Conservation (phyloP, 306 rosid genomes). For the Mimosa pudica region DNA sequence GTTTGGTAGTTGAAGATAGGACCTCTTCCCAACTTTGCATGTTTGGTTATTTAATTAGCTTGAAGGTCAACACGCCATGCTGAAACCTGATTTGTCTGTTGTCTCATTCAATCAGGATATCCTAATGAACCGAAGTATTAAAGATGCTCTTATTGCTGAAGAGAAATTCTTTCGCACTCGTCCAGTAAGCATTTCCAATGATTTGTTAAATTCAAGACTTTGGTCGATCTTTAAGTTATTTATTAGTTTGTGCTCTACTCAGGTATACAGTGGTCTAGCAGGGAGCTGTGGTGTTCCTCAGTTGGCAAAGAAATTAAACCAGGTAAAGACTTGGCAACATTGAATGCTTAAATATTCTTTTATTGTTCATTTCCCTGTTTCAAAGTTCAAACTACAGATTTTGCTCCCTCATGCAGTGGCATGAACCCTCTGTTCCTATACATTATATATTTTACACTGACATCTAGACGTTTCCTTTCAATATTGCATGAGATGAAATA, state of each 20-base stretch:
- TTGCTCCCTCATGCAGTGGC: conserved; percentile 23
- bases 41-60: conserved; percentile 31
- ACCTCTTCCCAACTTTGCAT: conserved; percentile 9
- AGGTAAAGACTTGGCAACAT: conserved; percentile 52
- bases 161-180: conserved; percentile 89
- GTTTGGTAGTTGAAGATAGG: not conserved
- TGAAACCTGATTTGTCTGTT: conserved; percentile 38
- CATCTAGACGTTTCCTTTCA: conserved; percentile 10
- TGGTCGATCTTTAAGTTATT: conserved; percentile 10
- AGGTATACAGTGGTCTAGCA: conserved; percentile 89
- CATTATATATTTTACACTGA: conserved; percentile 17
- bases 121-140: conserved; percentile 75
- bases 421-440: not conserved
- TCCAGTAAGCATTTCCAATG: conserved; percentile 67
- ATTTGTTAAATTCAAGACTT: conserved; percentile 12
- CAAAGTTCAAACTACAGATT: conserved; percentile 1
- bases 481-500: not conserved
- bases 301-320: conserved; percentile 92
- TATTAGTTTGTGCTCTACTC: conserved; percentile 35
- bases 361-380: conserved; percentile 5
- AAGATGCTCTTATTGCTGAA: conserved; percentile 93
- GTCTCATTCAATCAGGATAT: conserved; percentile 72
- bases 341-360: not conserved
- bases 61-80: conserved; percentile 20
- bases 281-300: conserved; percentile 97